phyloP scores from a whole-genome alignment of 129 eudicot species.

The Flaveria linearis region DNA sequence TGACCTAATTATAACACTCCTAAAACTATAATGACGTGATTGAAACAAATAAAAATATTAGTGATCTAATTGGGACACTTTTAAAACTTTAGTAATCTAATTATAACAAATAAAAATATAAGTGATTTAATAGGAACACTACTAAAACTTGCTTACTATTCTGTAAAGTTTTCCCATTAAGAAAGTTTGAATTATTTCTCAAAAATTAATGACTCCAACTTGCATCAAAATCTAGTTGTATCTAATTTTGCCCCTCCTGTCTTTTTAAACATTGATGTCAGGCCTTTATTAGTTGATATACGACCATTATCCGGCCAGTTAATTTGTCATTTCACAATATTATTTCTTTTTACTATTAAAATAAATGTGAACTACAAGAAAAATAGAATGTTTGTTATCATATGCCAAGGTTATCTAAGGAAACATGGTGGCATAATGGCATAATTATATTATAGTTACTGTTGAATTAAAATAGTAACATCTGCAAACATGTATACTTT shows the following conservation, averaged over 20 bases:
- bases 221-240: slow-evolving; percentile 12
- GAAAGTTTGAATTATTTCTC: background rate
- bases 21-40: no score
- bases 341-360: background rate
- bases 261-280: slow-evolving; percentile 7
- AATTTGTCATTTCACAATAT: background rate
- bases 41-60: no score
- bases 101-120: no score
- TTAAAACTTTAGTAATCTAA: no score
- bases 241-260: background rate
- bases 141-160: no score
- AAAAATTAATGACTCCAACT: slow-evolving; percentile 8
- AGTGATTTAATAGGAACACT: no score
- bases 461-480: no score
- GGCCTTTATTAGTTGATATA: background rate
- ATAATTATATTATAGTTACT: no score
- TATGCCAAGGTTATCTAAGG: background rate
- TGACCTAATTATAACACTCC: no score
- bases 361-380: background rate
- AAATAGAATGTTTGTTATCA: background rate
- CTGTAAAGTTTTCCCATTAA: background rate
- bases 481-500: no score
- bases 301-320: background rate
- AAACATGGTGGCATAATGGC: background rate
- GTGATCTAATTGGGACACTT: no score